These are phyloP conservation scores for Cadophora gregata DNA, from an alignment of 2,329 filamentous ascomycete genomes.

Conservation along the genomic window DNA sequence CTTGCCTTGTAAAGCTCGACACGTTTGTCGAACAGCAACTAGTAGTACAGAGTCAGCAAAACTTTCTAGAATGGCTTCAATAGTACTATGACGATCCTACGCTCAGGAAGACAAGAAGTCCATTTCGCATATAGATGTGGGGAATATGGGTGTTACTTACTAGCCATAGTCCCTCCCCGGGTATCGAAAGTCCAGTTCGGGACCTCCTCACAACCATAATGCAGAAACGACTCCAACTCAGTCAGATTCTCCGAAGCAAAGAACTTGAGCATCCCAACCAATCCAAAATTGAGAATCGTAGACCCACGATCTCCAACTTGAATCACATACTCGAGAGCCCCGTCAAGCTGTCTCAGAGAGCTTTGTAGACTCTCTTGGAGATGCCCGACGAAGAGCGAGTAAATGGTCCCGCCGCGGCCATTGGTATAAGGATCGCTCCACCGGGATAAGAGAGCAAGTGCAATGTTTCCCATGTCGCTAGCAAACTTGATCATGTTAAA, in stretches of 20 bases:
- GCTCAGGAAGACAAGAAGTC: background rate
- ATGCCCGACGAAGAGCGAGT: slow-evolving; percentile 73
- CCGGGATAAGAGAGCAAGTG: slow-evolving; percentile 67
- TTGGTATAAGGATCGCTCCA: slow-evolving; percentile 69
- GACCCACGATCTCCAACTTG: slow-evolving; percentile 73
- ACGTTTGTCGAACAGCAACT: slow-evolving; percentile 67
- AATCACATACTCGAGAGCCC: slow-evolving; percentile 69
- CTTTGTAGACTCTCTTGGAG: slow-evolving; percentile 66
- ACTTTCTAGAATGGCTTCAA: too few relatives aligned
- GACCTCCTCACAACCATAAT: slow-evolving; percentile 75
- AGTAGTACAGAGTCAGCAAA: background rate
- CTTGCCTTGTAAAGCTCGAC: slow-evolving; percentile 76
- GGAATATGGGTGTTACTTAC: slow-evolving; percentile 3
- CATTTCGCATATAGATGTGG: background rate
- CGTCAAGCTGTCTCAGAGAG: slow-evolving; percentile 65
- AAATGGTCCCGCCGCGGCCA: slow-evolving; percentile 72
- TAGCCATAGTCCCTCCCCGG: slow-evolving; percentile 72
- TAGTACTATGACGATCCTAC: too few relatives aligned
- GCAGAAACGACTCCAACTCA: slow-evolving; percentile 72
- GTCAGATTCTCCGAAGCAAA: slow-evolving; percentile 72
- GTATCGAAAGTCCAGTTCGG: slow-evolving; percentile 74
- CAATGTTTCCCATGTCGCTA: slow-evolving; percentile 66
- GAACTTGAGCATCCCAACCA: slow-evolving; percentile 69
- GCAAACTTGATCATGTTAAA: slow-evolving; percentile 75
- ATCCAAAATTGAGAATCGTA: slow-evolving; percentile 73